Evolutionary conservation across 768 basidiomycete genomes (phyloP), one percentile per base, ranked within the genome.

Genomic region (Macrolepiota dolichaula): DNA sequence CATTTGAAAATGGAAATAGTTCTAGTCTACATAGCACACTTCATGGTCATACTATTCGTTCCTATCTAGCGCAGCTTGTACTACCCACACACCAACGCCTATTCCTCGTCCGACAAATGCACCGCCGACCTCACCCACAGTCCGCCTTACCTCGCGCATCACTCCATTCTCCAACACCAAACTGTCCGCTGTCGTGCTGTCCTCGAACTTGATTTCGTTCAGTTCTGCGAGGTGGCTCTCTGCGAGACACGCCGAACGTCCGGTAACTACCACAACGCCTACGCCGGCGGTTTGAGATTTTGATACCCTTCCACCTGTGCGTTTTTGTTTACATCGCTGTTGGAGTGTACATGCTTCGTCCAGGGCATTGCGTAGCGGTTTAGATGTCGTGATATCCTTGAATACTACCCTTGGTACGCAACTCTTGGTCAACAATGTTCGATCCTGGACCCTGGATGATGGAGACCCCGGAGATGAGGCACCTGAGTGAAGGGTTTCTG

Each of bases 51-150:
- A n/a, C 36, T 38, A 54, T 35, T 22, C n/a, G 17, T 55, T 53
- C 11, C 53, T 24, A 19, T 61, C 24, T 29, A 60, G 32, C 2
- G 78, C 74, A 50, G 86, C 84, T 74, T 92, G 91, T 36, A 93
- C 68, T 1, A 93, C 89, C 37, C 92, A 74, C 42, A 92, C 66
- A 19, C 85, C 89, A 46, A 79, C 77, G 37, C 81, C 82, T 54
- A 78, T 76, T 1, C 82, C 83, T 5, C 85, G 78, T 2, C 87
- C 76, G 12, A 94, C 84, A 70, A 96, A 84, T 49, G 87, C 87
- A 42, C 88, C 83, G 2, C 86, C 91, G 17, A 92, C 87, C 70
- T 96, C 92, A 2, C 96, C 96, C 25, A 96, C 79, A 22, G 94
- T 94, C 76, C 90, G 89, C 70, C 81, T 79, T 62, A 94, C 84